Evolutionary conservation across 805 yeast genomes (phyloP).

Genomic region (Starmerella stigmatis): DNA sequence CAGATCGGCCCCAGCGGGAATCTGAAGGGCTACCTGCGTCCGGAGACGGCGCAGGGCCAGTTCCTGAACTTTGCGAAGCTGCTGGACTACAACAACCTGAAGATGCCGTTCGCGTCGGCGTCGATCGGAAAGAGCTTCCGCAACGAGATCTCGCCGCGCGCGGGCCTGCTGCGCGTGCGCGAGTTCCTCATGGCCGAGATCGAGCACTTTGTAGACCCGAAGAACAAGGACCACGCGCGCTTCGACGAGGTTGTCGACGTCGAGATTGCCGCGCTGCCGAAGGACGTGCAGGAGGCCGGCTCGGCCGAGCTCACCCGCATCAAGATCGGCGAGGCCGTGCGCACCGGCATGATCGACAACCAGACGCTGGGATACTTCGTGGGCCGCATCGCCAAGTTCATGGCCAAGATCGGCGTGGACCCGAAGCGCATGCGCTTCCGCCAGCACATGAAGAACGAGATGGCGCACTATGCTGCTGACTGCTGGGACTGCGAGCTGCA

Average conservation of each 20-base stretch:
- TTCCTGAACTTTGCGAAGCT: constrained; percentile 89
- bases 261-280: constrained; percentile 69
- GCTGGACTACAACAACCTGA: constrained; percentile 86
- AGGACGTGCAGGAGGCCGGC: constrained; percentile 80
- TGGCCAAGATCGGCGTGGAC: constrained; percentile 84
- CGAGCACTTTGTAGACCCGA: constrained; percentile 96
- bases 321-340: constrained; percentile 85
- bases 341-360: constrained; percentile 80
- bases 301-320: constrained; percentile 52
- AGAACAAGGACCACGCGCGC: constrained; percentile 68
- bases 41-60: constrained; percentile 99
- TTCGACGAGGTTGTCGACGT: constrained; percentile 67
- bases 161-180: constrained; percentile 94
- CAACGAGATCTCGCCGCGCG: constrained; percentile 97
- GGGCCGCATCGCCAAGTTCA: constrained; percentile 81
- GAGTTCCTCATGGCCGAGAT: constrained; percentile 99
- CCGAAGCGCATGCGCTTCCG: constrained; percentile 78
- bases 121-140: constrained; percentile 97
- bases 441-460: constrained; percentile 96
- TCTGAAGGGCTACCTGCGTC: constrained; percentile 88
- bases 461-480: constrained; percentile 99
- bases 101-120: constrained; percentile 99
- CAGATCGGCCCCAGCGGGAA: constrained; percentile 98
- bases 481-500: constrained; percentile 99
- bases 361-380: constrained; percentile 95